Conservation (phyloP, 2,329 filamentous ascomycete genomes). For the Epichloe typhina region DNA sequence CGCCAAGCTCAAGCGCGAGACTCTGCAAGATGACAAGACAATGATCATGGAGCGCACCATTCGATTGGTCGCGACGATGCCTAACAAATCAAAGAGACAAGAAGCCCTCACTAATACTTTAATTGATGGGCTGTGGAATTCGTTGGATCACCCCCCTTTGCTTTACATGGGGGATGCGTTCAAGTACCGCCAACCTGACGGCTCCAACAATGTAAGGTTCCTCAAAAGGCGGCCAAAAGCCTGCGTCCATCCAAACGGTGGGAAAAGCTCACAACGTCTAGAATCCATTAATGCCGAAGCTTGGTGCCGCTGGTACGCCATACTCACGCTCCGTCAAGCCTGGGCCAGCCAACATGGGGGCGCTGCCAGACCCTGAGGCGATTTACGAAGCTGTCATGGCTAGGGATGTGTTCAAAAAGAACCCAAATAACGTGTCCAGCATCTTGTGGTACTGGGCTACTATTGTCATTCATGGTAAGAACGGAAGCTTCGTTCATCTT, state of each 20-base stretch:
- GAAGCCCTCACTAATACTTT: slow-evolving; percentile 53
- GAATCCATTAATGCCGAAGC: slow-evolving; percentile 50
- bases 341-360: slow-evolving; percentile 44
- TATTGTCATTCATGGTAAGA: slow-evolving; percentile 55
- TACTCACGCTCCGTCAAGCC: slow-evolving; percentile 55
- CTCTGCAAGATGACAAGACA: slow-evolving; percentile 58
- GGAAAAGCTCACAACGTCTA: slow-evolving; percentile 12
- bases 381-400: slow-evolving; percentile 52
- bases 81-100: slow-evolving; percentile 46
- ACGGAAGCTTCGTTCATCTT: neutral
- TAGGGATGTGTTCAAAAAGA: slow-evolving; percentile 34
- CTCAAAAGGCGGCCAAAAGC: neutral
- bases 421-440: slow-evolving; percentile 61
- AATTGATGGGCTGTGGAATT: slow-evolving; percentile 56
- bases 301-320: slow-evolving; percentile 53
- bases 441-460: slow-evolving; percentile 62
- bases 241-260: neutral
- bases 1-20: slow-evolving; percentile 47
- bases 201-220: slow-evolving; percentile 46
- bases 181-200: slow-evolving; percentile 56
- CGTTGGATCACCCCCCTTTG: slow-evolving; percentile 61
- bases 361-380: slow-evolving; percentile 51
- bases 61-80: slow-evolving; percentile 53
- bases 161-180: slow-evolving; percentile 50
- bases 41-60: slow-evolving; percentile 67